Evolutionary conservation across 371 early-diverging fungal genomes (phyloP), one percentile per base, ranked within the genome.

Genomic region (Mortierella sp.): DNA sequence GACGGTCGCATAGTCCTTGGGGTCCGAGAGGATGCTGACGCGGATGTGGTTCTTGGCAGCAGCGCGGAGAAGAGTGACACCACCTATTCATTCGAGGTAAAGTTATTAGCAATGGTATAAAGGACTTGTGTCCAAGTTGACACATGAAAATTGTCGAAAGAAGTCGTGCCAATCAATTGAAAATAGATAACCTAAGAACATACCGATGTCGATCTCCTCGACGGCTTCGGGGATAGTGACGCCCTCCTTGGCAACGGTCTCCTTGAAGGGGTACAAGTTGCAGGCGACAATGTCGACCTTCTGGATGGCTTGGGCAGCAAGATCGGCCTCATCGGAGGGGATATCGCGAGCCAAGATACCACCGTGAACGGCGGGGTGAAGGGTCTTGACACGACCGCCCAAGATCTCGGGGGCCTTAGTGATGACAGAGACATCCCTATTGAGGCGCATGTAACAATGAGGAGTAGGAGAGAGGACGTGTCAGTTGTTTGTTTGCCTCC

Each of bases 41-140:
- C 99, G 96, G 41, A 94, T 96, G 87, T 98, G 99, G 92, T 99
- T 99, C 95, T 99, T 99, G 83, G 99, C 99, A 78, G 99, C 99
- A 76, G 99, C 99, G 78, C 99, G 95, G 71, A 98, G 92, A 75
- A 99, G 92, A 27, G 99, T 98, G 56, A 99, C 99, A 87, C 99
- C 99, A 87, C 98, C 95, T 94, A 29, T 27, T 14, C 14, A 58
- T 58, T 58, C 27, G 3, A 58, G 75, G 44, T 32, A 72, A 65
- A 54, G 11, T 14, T 41, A 27, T 35, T 29, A 70, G 46, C 32
- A 27, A 11, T 21, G 32, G 12, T 0, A 46, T 11, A 46, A 14
- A 4, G 11, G 12, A 14, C 12, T 12, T 46, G 11, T 12, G 16
- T 46, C 48, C 48, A 46, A 46, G 48, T 12, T 46, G 48, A 46